Evolutionary conservation across 306 rosid species (phyloP), one percentile per base, ranked within the genome.

Genomic region (Pyrus communis): DNA sequence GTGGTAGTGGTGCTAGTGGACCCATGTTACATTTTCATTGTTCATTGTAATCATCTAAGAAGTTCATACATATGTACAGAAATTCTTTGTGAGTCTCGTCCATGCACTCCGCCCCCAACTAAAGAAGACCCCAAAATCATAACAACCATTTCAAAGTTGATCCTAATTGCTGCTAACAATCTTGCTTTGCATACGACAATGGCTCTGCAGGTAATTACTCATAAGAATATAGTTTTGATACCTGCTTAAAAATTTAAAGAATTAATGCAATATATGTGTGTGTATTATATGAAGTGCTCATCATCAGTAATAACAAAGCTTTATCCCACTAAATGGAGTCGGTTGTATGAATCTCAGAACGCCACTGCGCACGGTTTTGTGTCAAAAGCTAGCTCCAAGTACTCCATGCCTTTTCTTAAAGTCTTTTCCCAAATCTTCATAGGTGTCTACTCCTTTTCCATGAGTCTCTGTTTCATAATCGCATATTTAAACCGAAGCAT

Each of bases 81-180:
- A 59, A 25, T 73, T 59, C 77, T 59, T 59, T 73, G 77, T 59
- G 67, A 59, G 42, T 73, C 27, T 73, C 77, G 77, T 64, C 68
- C 57, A 28, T 22, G 67, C 40, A 73, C 42, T 35, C 67, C 42
- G 15, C 67, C 67, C 10, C 70, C 70, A 67, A 5, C 4, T 21
- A 38, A 14, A 59, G 57, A 23, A 9, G 54, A 23, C 68, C 68
- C 27, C 57, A 59, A 30, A 33, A 31, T 33, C 21, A 54, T 33
- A 54, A n/a, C 75, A 31, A 23, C 38, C 67, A 38, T 38, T 73
- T 73, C 67, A 42, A 38, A 4, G 15, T 61, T 33, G 19, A 49
- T 49, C 22, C 77, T 38, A 17, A 40, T 62, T 42, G 7, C 55
- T 40, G 10, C 21, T 23, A 13, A 23, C 15, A 58, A 22, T 58